Conservation (phyloP, 2,329 filamentous ascomycete genomes). For the Nannizziopsis arthrosporioides region DNA sequence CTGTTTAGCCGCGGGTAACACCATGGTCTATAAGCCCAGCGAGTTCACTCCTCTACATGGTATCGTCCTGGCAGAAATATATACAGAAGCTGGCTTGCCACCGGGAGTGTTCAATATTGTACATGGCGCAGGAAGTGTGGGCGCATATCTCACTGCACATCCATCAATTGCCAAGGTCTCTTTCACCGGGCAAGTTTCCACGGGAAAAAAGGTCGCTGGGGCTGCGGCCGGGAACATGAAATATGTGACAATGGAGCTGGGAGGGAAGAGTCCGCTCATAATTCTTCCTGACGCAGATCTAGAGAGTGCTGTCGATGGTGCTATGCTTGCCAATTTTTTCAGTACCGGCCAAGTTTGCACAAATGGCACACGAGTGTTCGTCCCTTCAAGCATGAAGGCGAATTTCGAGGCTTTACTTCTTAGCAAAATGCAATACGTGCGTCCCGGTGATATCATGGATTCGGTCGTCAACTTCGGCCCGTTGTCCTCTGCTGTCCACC, state of each 20-base stretch:
- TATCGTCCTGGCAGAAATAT: constrained; percentile 62
- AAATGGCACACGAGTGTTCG: constrained; percentile 79
- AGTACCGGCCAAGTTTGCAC: constrained; percentile 86
- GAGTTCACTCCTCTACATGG: constrained; percentile 80
- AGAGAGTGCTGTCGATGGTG: constrained; percentile 71
- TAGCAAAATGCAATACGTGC: constrained; percentile 57
- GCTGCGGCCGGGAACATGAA: constrained; percentile 70
- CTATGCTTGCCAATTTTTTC: constrained; percentile 92
- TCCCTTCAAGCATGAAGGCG: constrained; percentile 53
- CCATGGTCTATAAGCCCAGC: constrained; percentile 83
- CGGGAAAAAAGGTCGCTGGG: constrained; percentile 68
- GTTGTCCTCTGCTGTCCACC: constrained; percentile 61
- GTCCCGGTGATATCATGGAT: constrained; percentile 62
- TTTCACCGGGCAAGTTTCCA: constrained; percentile 79
- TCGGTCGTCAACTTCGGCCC: constrained; percentile 70
- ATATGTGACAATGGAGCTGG: constrained; percentile 84
- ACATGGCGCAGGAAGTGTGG: constrained; percentile 67
- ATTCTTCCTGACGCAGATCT: constrained; percentile 69
- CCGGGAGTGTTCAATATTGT: constrained; percentile 79
- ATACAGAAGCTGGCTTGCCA: constrained; percentile 65
- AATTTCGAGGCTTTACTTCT: constrained; percentile 58
- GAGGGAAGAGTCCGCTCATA: constrained; percentile 72
- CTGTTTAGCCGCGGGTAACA: constrained; percentile 74
- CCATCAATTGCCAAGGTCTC: constrained; percentile 68
- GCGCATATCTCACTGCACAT: constrained; percentile 62